Conservation (phyloP, 2,329 filamentous ascomycete genomes). For the Penicillium expansum region DNA sequence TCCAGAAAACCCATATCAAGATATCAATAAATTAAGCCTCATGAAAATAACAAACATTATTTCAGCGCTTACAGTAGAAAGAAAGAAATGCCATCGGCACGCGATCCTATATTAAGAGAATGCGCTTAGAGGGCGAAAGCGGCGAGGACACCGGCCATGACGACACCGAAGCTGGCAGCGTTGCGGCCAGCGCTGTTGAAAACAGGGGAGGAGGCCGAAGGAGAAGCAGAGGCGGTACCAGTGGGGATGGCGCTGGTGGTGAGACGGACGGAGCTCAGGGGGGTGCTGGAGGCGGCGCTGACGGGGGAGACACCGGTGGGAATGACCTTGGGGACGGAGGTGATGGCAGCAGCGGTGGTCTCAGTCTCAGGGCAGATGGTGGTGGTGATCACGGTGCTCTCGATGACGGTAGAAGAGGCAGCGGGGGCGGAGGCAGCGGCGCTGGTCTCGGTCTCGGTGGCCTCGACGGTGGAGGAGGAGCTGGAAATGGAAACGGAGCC, state of each 20-base stretch:
- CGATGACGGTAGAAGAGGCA: constrained; percentile 3
- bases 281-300: constrained; percentile 3
- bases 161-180: constrained; percentile 35
- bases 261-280: constrained; percentile 4
- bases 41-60: constrained; percentile 4
- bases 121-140: constrained; percentile 36
- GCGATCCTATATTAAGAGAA: neutral
- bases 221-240: constrained; percentile 9
- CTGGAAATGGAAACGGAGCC: constrained; percentile 8
- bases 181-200: constrained; percentile 35
- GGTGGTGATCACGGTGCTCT: constrained; percentile 21
- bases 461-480: constrained; percentile 11
- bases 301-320: constrained; percentile 10
- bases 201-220: constrained; percentile 10
- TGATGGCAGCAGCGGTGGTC: constrained; percentile 11
- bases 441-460: constrained; percentile 17
- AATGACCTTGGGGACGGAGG: constrained; percentile 6
- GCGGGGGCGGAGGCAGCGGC: neutral
- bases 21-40: constrained; percentile 5
- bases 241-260: constrained; percentile 3
- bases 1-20: neutral
- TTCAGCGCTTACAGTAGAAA: constrained; percentile 1
- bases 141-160: constrained; percentile 35
- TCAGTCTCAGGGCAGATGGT: constrained; percentile 25
- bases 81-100: neutral